Conservation (phyloP, 2,329 filamentous ascomycete species). For the Nakataea oryzae region DNA sequence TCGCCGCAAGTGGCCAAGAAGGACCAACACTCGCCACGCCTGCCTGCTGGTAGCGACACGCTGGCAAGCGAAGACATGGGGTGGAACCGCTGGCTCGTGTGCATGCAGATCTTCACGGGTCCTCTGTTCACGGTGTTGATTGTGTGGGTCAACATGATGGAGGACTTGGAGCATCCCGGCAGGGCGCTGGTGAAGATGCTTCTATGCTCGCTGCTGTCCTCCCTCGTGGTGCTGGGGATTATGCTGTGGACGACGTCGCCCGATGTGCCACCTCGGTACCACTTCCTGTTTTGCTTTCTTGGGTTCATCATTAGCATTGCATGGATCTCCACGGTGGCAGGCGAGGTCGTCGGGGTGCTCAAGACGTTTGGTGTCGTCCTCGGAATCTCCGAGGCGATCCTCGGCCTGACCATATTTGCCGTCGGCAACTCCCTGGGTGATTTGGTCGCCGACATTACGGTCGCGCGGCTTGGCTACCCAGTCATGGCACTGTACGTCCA, state of each 20-base stretch:
- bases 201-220: constrained; percentile 57
- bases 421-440: constrained; percentile 94
- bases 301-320: constrained; percentile 87
- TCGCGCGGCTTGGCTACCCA: constrained; percentile 85
- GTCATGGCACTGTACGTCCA: constrained; percentile 73
- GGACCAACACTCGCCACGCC: neutral
- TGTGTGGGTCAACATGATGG: constrained; percentile 55
- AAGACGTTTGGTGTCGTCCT: constrained; percentile 89
- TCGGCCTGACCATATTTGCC: constrained; percentile 91
- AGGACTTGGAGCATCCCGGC: constrained; percentile 39
- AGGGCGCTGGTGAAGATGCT: constrained; percentile 44
- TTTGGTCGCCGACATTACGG: constrained; percentile 86
- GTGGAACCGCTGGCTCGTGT: constrained; percentile 89
- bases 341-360: constrained; percentile 88
- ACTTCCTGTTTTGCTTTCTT: constrained; percentile 72
- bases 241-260: constrained; percentile 61
- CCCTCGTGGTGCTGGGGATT: constrained; percentile 53
- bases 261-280: constrained; percentile 58
- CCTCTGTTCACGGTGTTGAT: constrained; percentile 75
- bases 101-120: constrained; percentile 75
- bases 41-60: constrained; percentile 8
- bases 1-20: constrained; percentile 1
- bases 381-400: constrained; percentile 86
- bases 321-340: constrained; percentile 94
- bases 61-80: constrained; percentile 31